Conservation (phyloP, 1,284 basidiomycete species). For the Prillingera fragicola region DNA sequence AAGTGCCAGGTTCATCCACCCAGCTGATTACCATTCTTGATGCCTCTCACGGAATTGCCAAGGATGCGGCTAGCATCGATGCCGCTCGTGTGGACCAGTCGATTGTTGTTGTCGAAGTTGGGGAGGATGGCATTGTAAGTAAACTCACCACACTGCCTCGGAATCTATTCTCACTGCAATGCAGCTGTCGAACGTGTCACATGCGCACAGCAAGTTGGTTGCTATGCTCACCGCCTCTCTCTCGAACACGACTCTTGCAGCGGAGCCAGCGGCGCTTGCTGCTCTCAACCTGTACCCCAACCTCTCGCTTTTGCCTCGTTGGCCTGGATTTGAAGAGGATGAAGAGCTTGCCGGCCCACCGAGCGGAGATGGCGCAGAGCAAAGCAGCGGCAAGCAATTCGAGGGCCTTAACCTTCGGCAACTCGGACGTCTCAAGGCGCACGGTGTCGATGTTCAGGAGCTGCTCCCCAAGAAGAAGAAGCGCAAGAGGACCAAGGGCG, state of each 20-base stretch:
- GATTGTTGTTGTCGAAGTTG: slow-evolving; percentile 14
- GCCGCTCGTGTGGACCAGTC: not conserved
- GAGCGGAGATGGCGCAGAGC: not conserved
- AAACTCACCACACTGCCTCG: no score
- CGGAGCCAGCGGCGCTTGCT: slow-evolving; percentile 14
- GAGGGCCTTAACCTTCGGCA: slow-evolving; percentile 27
- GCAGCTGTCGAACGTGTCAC: slow-evolving; percentile 7
- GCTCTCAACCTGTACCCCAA: slow-evolving; percentile 36
- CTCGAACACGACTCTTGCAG: slow-evolving; percentile 1
- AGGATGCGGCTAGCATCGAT: slow-evolving; percentile 15
- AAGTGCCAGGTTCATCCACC: slow-evolving; percentile 15
- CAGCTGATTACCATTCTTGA: slow-evolving; percentile 41
- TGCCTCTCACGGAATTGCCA: slow-evolving; percentile 33
- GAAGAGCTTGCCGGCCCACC: slow-evolving; percentile 27
- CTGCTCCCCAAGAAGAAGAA: slow-evolving; percentile 26
- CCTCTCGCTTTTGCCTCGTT: slow-evolving; percentile 41
- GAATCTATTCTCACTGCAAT: no score
- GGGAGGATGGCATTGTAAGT: slow-evolving; percentile 22
- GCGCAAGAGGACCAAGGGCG: slow-evolving; percentile 14
- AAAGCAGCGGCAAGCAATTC: slow-evolving; percentile 23
- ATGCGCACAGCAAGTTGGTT: not conserved
- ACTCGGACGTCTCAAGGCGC: slow-evolving; percentile 42
- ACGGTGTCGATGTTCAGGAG: slow-evolving; percentile 37
- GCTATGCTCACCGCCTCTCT: slow-evolving; percentile 3
- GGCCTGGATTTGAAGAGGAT: slow-evolving; percentile 46